Evolutionary conservation across 2,329 filamentous ascomycete genomes (phyloP).

Genomic region (Colletotrichum melonis): DNA sequence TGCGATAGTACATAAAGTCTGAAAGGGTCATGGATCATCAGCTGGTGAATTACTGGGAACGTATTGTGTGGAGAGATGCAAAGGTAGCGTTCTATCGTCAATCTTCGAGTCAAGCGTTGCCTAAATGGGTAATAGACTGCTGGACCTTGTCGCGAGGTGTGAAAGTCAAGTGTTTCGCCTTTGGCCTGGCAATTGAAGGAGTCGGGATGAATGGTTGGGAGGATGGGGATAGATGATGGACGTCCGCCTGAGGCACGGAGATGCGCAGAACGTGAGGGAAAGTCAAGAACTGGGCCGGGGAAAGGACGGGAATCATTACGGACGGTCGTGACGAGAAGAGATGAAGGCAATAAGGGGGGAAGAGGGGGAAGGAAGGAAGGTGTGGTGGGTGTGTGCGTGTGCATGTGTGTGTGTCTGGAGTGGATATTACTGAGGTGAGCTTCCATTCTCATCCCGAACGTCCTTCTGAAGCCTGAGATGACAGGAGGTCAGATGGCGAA

Average conservation of each 20-base stretch:
- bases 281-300: slow-evolving; percentile 1
- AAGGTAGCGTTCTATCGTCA: slow-evolving; percentile 28
- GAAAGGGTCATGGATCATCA: slow-evolving; percentile 33
- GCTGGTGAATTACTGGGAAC: slow-evolving; percentile 16
- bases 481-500: neutral
- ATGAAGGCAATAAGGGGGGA: neutral
- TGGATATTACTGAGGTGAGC: neutral
- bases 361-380: neutral
- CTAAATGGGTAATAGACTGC: slow-evolving; percentile 20
- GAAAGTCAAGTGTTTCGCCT: slow-evolving; percentile 31
- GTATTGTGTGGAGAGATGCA: slow-evolving; percentile 13
- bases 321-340: slow-evolving; percentile 15
- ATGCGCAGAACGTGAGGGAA: slow-evolving; percentile 10
- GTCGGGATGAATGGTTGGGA: neutral
- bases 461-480: neutral
- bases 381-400: neutral
- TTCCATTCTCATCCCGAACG: neutral
- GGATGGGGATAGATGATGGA: neutral
- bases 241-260: slow-evolving; percentile 12
- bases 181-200: slow-evolving; percentile 9
- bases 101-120: slow-evolving; percentile 35
- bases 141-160: slow-evolving; percentile 27
- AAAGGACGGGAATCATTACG: neutral
- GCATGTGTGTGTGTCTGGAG: neutral
- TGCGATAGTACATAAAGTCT: slow-evolving; percentile 22